Evolutionary conservation across 2,329 filamentous ascomycete genomes (phyloP), one percentile per base, ranked within the genome.

Genomic region (Exophiala viscosa): DNA sequence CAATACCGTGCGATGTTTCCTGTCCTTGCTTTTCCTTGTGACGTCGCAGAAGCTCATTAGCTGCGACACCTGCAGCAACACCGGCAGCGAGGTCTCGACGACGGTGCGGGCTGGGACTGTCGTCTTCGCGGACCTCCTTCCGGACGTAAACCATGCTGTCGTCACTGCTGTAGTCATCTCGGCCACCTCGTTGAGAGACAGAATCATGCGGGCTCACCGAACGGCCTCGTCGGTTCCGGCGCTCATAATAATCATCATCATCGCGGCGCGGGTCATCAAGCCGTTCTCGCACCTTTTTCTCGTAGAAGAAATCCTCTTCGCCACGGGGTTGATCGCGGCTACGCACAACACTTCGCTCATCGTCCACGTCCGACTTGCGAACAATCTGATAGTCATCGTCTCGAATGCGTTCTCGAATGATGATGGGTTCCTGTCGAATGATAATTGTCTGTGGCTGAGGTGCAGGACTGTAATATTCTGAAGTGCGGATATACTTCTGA

Each of bases 171-270:
- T 79, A 82, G 57, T 73, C 75, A 7, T 28, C 23, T 28, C 23
- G 23, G 31, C 69, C 69, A 35, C 66, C 69, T 52, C 73, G 70
- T 57, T 80, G 76, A 9, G 77, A 80, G 43, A 77, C 70, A 13
- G 77, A 79, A 62, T 81, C 78, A 43, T 71, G 69, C 4, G 78
- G 77, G 52, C 75, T 76, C 43, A 80, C 63, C 52, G 76, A 73
- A 47, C 70, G 73, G 17, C 79, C 72, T 63, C 83, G 78, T 49
- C 77, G 75, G 39, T 78, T 69, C 38, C 76, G 72, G 50, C 80
- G 77, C 60, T 83, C 78, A 63, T 83, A 83, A 62, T 82, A 84
- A 64, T 84, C 83, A 54, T 82, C 80, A 47, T 82, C 77, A 34
- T 83, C 80, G 51, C 76, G 64, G n/a, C 73, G 53, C n/a, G 45